These are phyloP conservation scores for Eucalyptus leucophloia DNA, from an alignment of 345 rosid species.

Conservation along the genomic window DNA sequence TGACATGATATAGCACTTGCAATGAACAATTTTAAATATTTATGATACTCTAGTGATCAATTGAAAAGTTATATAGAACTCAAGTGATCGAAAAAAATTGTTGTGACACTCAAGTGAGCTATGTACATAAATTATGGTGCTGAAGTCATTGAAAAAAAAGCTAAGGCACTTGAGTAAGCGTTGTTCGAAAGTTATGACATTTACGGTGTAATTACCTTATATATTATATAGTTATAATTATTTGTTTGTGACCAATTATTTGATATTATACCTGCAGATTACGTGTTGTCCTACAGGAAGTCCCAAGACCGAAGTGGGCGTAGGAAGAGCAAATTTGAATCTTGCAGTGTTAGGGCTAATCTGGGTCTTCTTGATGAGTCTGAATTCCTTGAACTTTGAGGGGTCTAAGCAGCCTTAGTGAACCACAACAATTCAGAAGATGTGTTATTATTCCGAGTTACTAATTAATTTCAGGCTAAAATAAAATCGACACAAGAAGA, in stretches of 20 bases:
- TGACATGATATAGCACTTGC: not conserved
- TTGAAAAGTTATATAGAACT: too few species aligned
- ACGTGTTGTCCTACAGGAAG: conserved; percentile 21
- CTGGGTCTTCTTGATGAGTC: conserved; percentile 3
- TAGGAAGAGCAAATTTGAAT: conserved; percentile 25
- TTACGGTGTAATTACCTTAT: too few species aligned
- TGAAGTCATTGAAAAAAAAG: not conserved
- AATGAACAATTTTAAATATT: too few species aligned
- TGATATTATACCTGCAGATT: conserved; percentile 4
- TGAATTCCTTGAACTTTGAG: conserved; percentile 18
- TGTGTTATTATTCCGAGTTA: not conserved
- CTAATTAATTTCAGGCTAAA: not conserved
- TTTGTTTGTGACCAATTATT: not conserved
- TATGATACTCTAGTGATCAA: not conserved
- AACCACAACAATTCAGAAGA: not conserved
- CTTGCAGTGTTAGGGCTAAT: conserved; percentile 12
- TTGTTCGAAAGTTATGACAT: not conserved
- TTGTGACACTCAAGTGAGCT: not conserved
- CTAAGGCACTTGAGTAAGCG: not conserved
- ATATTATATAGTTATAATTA: too few species aligned
- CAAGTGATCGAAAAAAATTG: too few species aligned
- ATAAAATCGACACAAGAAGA: not conserved
- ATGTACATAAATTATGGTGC: not conserved
- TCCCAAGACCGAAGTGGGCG: conserved; percentile 7
- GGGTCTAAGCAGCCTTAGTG: conserved; percentile 17